A percentile compares a stretch with the other conserved stretches of the same genome.
phyloP scores from a whole-genome alignment of 2,329 filamentous ascomycete genomes.

The Penicillium sp. region DNA sequence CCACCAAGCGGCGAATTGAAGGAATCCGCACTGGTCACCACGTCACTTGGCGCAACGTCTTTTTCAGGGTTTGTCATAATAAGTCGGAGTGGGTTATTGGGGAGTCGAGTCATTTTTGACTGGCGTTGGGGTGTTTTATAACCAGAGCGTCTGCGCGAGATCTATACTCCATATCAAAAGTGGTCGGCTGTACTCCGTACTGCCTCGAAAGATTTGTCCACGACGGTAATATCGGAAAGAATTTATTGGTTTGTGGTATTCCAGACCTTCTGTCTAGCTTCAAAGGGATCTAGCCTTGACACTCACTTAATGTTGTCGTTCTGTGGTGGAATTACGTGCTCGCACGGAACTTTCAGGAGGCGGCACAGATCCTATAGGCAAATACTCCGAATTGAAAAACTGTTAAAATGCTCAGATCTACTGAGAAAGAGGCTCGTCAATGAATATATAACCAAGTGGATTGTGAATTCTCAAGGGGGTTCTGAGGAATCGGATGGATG shows the following conservation, averaged over 20 bases:
- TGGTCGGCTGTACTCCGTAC: neutral
- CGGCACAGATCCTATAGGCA: neutral
- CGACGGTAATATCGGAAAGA: constrained; percentile 12
- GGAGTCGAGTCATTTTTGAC: neutral
- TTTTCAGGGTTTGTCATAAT: constrained; percentile 19
- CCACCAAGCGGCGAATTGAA: neutral
- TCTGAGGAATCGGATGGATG: neutral
- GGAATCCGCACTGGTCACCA: constrained; percentile 11
- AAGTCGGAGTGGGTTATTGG: neutral
- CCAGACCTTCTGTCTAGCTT: neutral
- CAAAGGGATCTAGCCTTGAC: neutral
- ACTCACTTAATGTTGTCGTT: constrained; percentile 23
- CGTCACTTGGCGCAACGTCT: constrained; percentile 13
- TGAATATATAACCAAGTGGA: too few relatives aligned
- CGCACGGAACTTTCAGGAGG: constrained; percentile 16
- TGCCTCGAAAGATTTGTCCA: neutral
- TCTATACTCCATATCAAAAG: neutral
- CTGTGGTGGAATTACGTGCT: constrained; percentile 31
- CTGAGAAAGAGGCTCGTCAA: neutral
- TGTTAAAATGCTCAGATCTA: neutral
- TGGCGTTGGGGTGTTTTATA: neutral
- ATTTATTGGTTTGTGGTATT: neutral
- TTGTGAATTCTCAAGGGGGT: neutral
- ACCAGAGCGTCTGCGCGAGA: neutral
- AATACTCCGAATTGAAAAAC: neutral